Base-by-base conservation (phyloP, 768 basidiomycete species). In the Kwoniella dendrophila region DNA sequence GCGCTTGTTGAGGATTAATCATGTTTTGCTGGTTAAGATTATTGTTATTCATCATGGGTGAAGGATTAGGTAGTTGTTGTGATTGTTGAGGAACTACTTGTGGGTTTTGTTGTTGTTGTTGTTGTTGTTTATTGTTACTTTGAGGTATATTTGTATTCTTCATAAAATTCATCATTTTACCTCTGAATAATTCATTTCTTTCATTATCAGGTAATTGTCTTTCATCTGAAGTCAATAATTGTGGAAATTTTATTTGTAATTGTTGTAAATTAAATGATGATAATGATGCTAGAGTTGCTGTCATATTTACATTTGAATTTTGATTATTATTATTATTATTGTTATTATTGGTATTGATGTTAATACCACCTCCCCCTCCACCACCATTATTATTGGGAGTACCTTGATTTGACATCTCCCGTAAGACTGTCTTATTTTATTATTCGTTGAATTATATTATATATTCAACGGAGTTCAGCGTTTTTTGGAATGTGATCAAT, bases 161-260 rank as follows among this genome's bases (percentile, higher is more conserved):
- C 52, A 59, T 57, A 14, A 57, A 63, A 16, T 16, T 41, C 41
- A 34, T 48, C 47, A 68, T 49, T 55, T 59, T 63, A n/a, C 32
- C 32, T 14, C 47, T 30, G 22, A 68, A 52, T 24, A 68, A 20
- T n/a, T 60, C 55, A 24, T 62, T 52, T 45, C 56, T n/a, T 41
- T 56, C 44, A 12, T 63, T 53, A 7, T 60, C 56, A 2, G 69
- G 66, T 20, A 71, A 40, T 10, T 33, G 24, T 22, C 56, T 51
- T 41, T 73, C 71, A 10, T 32, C 59, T 12, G 63, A 55, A 8
- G 44, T 49, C 16, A 73, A 52, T 10, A 73, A 6, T 22, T 48
- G 36, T 5, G 71, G 68, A 38, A 66, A 65, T 16, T 61, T 65
- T 2, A 20, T n/a, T 50, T 70, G 64, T 11, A 72, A 51, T 26